Evolutionary conservation across 2,329 filamentous ascomycete species (phyloP).

Genomic region (Thielaviopsis punctulata): DNA sequence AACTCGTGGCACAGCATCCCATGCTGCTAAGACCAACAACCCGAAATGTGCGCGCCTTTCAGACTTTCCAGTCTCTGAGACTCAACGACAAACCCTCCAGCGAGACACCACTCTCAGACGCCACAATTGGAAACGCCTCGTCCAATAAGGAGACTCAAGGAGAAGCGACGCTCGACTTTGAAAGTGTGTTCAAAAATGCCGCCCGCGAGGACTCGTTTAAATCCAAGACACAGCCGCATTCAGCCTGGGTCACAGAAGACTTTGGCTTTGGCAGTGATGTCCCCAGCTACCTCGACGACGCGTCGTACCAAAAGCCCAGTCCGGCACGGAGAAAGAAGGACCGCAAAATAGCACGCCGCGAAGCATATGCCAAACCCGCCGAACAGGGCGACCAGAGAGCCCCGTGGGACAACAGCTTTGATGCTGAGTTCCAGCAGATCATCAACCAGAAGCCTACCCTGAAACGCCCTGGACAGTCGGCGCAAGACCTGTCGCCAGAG

Average conservation of each 20-base stretch:
- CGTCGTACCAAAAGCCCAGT: background rate
- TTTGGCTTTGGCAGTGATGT: slow-evolving; percentile 4
- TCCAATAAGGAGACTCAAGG: background rate
- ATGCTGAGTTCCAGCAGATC: background rate
- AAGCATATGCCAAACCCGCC: background rate
- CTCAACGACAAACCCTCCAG: background rate
- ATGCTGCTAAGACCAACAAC: background rate
- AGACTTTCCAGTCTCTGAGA: background rate
- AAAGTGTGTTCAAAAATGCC: slow-evolving; percentile 1
- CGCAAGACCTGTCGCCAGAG: background rate
- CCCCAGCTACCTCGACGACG: slow-evolving; percentile 1
- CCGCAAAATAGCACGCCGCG: background rate
- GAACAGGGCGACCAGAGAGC: background rate
- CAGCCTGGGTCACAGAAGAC: slow-evolving; percentile 7
- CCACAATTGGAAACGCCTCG: background rate
- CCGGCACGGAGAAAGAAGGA: background rate
- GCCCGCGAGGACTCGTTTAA: slow-evolving; percentile 3
- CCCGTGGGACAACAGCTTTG: background rate
- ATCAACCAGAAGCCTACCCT: background rate
- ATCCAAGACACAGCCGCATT: background rate
- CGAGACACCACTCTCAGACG: background rate
- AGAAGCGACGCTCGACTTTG: slow-evolving; percentile 1
- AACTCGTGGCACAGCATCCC: background rate
- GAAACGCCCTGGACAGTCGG: background rate
- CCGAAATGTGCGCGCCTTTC: background rate